Base-by-base conservation (phyloP, 345 rosid species). In the Psidium guajava region DNA sequence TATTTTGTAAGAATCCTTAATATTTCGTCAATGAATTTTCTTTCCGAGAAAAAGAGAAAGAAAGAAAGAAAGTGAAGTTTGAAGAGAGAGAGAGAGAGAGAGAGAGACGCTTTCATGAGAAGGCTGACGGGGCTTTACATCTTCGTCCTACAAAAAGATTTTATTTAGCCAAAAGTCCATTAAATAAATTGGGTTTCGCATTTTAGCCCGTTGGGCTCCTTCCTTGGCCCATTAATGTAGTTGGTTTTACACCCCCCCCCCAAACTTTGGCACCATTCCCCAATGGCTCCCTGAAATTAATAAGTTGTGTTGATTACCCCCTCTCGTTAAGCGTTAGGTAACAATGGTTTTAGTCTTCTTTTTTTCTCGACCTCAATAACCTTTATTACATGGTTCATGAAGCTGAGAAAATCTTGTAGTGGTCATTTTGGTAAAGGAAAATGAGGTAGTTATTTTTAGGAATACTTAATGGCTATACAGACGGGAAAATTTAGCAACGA, bases 131-230 rank as follows among this genome's bases (percentile, higher is more conserved):
- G 77, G 24, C 32, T n/a, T n/a, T 6, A 47, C 77, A 36, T 16
- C 10, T 32, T 9, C 77, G 47, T 18, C 77, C 77, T 15, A 0
- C 80, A 5, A 69, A 32, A 18, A 69, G 0, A 0, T 0, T 47
- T 36, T 69, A 69, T 32, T 69, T 24, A 47, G 0, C 21, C 24
- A 0, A 2, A 32, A 9, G 13, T 0, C 36, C 36, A 4, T 20
- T 0, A 0, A 6, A 18, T 36, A 40, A 32, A 36, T 36, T 18
- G 3, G 47, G 24, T 5, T 32, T 36, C 6, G 14, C 47, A 18
- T 69, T 69, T 69, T 69, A 36, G 47, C 25, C 77, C 47, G 0
- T 18, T 18, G 77, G 47, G 13, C 77, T 69, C 47, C 24, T 18
- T 18, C 42, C 14, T 27, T 32, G 47, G 77, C 0, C 77, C 77